Evolutionary conservation across 2,329 filamentous ascomycete genomes (phyloP), one percentile per base, ranked within the genome.

Genomic region (Hymenoscyphus repandus): DNA sequence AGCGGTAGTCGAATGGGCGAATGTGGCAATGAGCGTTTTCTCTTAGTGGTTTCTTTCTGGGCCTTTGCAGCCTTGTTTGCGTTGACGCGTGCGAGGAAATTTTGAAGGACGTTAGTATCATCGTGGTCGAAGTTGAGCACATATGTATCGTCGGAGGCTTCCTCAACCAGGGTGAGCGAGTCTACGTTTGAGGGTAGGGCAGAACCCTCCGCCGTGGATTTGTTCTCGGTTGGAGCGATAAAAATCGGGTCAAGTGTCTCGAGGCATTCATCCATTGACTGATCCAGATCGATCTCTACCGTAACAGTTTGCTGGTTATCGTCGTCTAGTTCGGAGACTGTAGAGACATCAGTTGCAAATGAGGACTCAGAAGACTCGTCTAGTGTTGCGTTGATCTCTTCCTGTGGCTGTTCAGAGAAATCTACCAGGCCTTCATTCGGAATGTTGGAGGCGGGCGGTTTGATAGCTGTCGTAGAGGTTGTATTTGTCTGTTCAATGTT

Each of bases 91-190:
- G 59, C 65, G 31, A 69, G 62, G 42, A 69, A 69, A 36, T 66
- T 62, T n/a, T 62, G 63, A 15, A 69, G 62, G 55, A 69, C 62
- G 45, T 64, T 62, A 11, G 66, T 68, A 50, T 69, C 66, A 47
- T 68, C 65, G 37, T 59, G 48, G 31, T 64, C 54, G 31, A 57
- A 61, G 22, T 45, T 51, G 13, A 45, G 30, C 4, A 30, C 27
- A 15, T 33, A 37, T 43, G 48, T 37, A 42, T 58, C 58, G 20
- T 56, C 41, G 5, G 54, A 52, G 18, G 50, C 53, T 15, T 47
- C 47, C 9, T 57, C 50, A 4, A 45, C 45, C 6, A 11, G n/a
- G 5, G 34, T 31, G 31, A 56, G 41, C 31, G 53, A 47, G 12
- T 58, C 34, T 34, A 51, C 50, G 11, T 53, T 50, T 18, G 49